Evolutionary conservation across 192 early-diverging fungal species (phyloP).

Genomic region (Dimargaris cristalligena): DNA sequence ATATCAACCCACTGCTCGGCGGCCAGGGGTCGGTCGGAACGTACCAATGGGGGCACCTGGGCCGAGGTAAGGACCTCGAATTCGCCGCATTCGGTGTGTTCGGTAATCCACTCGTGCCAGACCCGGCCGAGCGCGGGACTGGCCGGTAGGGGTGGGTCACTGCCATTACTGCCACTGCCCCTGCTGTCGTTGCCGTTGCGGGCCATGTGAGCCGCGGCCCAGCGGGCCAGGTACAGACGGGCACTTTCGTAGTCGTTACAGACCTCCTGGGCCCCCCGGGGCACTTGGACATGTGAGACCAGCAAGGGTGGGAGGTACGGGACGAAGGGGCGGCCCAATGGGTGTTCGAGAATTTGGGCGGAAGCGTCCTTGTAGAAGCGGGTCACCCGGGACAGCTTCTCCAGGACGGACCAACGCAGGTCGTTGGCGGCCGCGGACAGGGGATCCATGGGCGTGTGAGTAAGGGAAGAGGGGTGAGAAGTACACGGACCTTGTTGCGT

Average conservation of each 20-base stretch:
- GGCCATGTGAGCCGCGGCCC: conserved; percentile 33
- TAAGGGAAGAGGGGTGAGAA: too few species aligned
- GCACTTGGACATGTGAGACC: conserved; percentile 30
- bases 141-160: neutral
- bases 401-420: conserved; percentile 53
- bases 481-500: too few species aligned
- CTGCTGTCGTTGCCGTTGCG: conserved; percentile 17
- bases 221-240: conserved; percentile 58
- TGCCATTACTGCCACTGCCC: neutral
- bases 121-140: too few species aligned
- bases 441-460: too few species aligned
- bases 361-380: conserved; percentile 50
- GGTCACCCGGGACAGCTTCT: conserved; percentile 59
- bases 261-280: conserved; percentile 34
- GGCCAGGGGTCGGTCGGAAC: conserved; percentile 30
- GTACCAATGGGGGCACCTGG: conserved; percentile 22
- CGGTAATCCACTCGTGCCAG: conserved; percentile 31
- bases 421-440: conserved; percentile 39
- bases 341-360: conserved; percentile 24
- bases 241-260: conserved; percentile 69
- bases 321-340: conserved; percentile 32
- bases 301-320: conserved; percentile 32
- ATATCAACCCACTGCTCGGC: conserved; percentile 46
- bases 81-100: conserved; percentile 21
- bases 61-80: conserved; percentile 26